A percentile compares a stretch with the other conserved stretches of the same genome.
phyloP scores from a whole-genome alignment of 2,329 filamentous ascomycete species.

The Microcyclosporella mali region DNA sequence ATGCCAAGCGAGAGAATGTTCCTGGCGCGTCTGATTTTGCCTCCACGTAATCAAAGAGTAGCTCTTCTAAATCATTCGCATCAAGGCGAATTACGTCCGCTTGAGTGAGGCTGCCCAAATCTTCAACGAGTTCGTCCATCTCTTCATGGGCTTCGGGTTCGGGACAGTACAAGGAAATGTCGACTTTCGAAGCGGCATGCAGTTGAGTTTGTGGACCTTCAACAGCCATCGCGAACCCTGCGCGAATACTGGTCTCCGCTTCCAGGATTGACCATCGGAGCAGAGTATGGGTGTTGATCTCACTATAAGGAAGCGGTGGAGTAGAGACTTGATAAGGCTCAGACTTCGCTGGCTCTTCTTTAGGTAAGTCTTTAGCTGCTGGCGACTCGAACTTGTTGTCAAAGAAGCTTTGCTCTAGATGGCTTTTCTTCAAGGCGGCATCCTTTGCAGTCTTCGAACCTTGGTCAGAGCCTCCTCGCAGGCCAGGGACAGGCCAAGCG shows the following conservation, averaged over 20 bases:
- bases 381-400: conserved; percentile 13
- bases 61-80: conserved; percentile 62
- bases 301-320: conserved; percentile 7
- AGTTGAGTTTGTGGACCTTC: conserved; percentile 12
- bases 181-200: conserved; percentile 25
- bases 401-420: conserved; percentile 18
- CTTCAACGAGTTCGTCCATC: conserved; percentile 57
- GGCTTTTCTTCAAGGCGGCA: conserved; percentile 6
- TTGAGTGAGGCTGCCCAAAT: conserved; percentile 54
- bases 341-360: background rate
- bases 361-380: background rate
- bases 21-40: conserved; percentile 45
- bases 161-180: conserved; percentile 46
- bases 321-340: background rate
- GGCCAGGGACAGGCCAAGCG: conserved; percentile 14
- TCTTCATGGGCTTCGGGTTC: conserved; percentile 45
- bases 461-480: background rate
- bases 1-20: conserved; percentile 43
- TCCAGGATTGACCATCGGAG: conserved; percentile 23
- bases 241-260: conserved; percentile 23
- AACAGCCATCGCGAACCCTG: conserved; percentile 17
- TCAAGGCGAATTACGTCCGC: conserved; percentile 65
- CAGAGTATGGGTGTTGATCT: conserved; percentile 14
- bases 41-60: conserved; percentile 65
- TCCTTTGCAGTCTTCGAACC: background rate